Evolutionary conservation across 768 basidiomycete genomes (phyloP).

Genomic region (Naganishia randhawae): DNA sequence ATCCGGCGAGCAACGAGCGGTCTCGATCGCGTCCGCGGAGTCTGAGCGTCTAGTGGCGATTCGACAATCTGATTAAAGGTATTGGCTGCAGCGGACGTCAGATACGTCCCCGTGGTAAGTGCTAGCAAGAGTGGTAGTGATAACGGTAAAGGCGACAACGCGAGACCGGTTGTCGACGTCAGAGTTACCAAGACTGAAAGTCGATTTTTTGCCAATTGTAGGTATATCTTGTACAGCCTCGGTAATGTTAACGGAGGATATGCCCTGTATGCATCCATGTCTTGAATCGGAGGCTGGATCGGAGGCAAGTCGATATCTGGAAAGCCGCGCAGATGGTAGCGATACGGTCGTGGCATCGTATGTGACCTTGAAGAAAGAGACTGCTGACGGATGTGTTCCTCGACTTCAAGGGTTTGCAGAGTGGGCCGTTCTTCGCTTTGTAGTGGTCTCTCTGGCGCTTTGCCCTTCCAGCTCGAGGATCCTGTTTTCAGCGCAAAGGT

Average conservation of each 20-base stretch:
- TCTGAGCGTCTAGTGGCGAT: constrained; percentile 92
- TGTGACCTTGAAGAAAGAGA: background rate
- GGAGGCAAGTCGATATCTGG: constrained; percentile 12
- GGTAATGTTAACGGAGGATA: background rate
- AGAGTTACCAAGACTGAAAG: constrained; percentile 80
- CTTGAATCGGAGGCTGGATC: constrained; percentile 12
- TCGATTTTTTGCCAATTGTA: constrained; percentile 76
- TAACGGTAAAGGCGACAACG: constrained; percentile 81
- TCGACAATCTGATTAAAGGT: constrained; percentile 92
- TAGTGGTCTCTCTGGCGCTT: constrained; percentile 3
- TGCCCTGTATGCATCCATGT: constrained; percentile 5
- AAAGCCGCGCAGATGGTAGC: constrained; percentile 9
- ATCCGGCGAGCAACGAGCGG: constrained; percentile 84
- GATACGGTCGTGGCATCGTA: background rate
- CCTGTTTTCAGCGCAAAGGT: background rate
- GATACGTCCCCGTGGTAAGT: constrained; percentile 79
- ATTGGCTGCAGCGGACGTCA: constrained; percentile 91
- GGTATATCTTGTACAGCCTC: constrained; percentile 63
- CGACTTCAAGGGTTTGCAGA: constrained; percentile 4
- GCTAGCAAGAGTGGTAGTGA: constrained; percentile 78
- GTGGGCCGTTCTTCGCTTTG: constrained; percentile 17
- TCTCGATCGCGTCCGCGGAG: constrained; percentile 80
- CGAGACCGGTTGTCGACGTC: constrained; percentile 86
- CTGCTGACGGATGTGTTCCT: constrained; percentile 14
- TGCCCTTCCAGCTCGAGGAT: constrained; percentile 15